phyloP scores from a whole-genome alignment of 352 stramenopile genomes.

The Phytophthora hybrid region DNA sequence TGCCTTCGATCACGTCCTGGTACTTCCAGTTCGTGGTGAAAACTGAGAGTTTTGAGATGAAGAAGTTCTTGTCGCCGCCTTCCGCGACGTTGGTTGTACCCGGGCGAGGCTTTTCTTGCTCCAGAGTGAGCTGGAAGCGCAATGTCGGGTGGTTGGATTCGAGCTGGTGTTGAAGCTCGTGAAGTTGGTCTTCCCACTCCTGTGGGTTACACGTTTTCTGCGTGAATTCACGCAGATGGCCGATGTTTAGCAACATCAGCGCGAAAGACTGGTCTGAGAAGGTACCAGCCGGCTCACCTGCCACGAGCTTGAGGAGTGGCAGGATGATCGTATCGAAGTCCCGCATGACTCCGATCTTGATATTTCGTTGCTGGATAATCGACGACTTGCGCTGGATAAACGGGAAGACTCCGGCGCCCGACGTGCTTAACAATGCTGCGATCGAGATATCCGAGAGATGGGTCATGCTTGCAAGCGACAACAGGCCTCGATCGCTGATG shows the following conservation, averaged over 20 bases:
- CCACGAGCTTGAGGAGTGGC: slow-evolving; percentile 40
- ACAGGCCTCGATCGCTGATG: slow-evolving; percentile 38
- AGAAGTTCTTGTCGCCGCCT: slow-evolving; percentile 24
- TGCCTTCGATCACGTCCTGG: slow-evolving; percentile 47
- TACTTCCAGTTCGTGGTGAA: slow-evolving; percentile 53
- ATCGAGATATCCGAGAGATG: slow-evolving; percentile 53
- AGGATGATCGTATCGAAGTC: slow-evolving; percentile 43
- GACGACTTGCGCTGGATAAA: slow-evolving; percentile 39
- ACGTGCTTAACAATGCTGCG: slow-evolving; percentile 35
- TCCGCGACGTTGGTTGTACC: slow-evolving; percentile 18
- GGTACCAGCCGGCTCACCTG: slow-evolving; percentile 25
- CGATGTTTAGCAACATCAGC: slow-evolving; percentile 50
- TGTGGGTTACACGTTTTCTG: slow-evolving; percentile 28
- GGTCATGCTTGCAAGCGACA: slow-evolving; percentile 41
- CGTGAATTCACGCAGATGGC: slow-evolving; percentile 37
- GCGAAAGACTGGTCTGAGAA: slow-evolving; percentile 43
- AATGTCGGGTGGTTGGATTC: slow-evolving; percentile 42
- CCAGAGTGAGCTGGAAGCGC: slow-evolving; percentile 52
- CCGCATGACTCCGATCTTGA: slow-evolving; percentile 52
- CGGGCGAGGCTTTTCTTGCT: slow-evolving; percentile 35
- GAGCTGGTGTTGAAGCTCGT: slow-evolving; percentile 25
- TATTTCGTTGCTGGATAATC: slow-evolving; percentile 48
- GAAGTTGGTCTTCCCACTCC: slow-evolving; percentile 41
- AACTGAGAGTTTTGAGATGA: slow-evolving; percentile 51
- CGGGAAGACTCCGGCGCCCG: slow-evolving; percentile 31